phyloP scores from a whole-genome alignment of 2,329 filamentous ascomycete genomes.

The Calonectria fujianensis region DNA sequence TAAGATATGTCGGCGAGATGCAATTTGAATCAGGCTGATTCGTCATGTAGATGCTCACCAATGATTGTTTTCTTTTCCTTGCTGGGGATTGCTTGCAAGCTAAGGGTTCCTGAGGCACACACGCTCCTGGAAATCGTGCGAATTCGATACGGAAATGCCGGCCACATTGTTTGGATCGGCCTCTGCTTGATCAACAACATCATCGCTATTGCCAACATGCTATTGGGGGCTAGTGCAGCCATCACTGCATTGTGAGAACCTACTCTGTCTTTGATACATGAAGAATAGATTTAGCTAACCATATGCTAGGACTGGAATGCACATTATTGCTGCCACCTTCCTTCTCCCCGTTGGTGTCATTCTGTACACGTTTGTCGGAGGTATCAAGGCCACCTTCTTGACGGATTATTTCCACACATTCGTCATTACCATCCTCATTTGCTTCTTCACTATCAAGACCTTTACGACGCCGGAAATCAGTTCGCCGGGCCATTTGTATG shows the following conservation, averaged over 20 bases:
- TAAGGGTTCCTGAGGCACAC: constrained; percentile 72
- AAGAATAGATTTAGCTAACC: constrained; percentile 29
- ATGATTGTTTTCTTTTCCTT: constrained; percentile 75
- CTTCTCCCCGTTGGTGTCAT: constrained; percentile 63
- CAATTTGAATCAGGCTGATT: not conserved
- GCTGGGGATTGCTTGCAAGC: constrained; percentile 70
- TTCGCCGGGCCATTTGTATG: constrained; percentile 68
- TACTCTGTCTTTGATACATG: too few species aligned
- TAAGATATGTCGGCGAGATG: constrained; percentile 26
- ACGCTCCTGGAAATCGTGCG: constrained; percentile 72
- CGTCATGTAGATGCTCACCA: constrained; percentile 64
- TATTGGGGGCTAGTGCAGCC: constrained; percentile 63
- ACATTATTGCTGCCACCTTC: constrained; percentile 70
- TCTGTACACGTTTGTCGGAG: constrained; percentile 63
- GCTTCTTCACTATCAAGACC: constrained; percentile 68
- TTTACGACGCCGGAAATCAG: constrained; percentile 68
- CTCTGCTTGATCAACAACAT: constrained; percentile 73
- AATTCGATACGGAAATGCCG: constrained; percentile 68
- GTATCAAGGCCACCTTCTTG: constrained; percentile 65
- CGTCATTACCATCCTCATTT: constrained; percentile 71
- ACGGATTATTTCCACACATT: constrained; percentile 74
- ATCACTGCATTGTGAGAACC: constrained; percentile 59
- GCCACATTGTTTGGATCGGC: constrained; percentile 71
- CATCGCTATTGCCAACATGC: constrained; percentile 72
- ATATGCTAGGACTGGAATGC: constrained; percentile 65